Evolutionary conservation across 768 basidiomycete genomes (phyloP), one percentile per base, ranked within the genome.

Genomic region (Agrocybe pediades): DNA sequence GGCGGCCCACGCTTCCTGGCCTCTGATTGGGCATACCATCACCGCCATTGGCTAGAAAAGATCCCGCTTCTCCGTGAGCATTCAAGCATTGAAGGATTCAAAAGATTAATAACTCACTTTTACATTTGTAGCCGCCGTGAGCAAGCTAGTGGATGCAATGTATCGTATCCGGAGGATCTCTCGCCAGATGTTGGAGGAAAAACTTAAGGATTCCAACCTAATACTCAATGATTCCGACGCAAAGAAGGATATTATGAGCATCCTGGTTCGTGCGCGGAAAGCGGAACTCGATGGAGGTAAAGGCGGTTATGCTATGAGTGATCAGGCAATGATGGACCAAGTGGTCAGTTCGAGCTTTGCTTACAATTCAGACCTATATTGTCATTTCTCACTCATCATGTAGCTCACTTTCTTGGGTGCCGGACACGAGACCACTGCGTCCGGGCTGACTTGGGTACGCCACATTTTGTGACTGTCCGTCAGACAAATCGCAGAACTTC

Each of bases 171-270:
- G 72, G 49, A 49, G 62, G 42, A 68, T 80, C 9, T 77, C 78
- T 0, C 56, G 56, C 6, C 36, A 53, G 19, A 80, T 82, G 64
- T 68, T 81, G 6, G 61, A 62, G 29, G 71, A 75, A 53, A 77
- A 76, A 59, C 70, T 75, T 55, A 59, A 56, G 4, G 78, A 79
- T 17, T 62, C 71, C 13, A 53, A 56, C 27, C 54, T 74, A 9
- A 36, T 60, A 9, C 54, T 62, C 9, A 71, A 70, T 8, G 78
- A 78, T 44, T 68, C 58, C 15, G 66, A 68, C 27, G 67, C 70
- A 9, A 80, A 80, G 61, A 69, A 71, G 42, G 79, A 80, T 65
- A 77, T 82, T 29, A 80, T 80, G 80, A 74, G 70, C 47, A 61
- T 80, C 17, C 66, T 81, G 1, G 73, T 80, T 11, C 70, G 74